Evolutionary conservation across 1,139 yeast genomes (phyloP).

Genomic region (Yamadazyma friedrichii): DNA sequence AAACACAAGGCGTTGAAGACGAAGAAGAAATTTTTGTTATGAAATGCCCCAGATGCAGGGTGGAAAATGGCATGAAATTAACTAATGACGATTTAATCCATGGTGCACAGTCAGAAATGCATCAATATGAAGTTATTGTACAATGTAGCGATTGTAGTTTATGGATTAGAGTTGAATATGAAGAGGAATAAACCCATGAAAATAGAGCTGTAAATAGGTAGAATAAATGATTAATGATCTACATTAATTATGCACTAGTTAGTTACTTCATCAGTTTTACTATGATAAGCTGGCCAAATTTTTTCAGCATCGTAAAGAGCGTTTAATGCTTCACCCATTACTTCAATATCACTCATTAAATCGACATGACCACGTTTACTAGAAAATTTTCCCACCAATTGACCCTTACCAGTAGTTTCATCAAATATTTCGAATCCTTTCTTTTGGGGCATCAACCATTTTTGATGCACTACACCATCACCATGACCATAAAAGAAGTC

Average conservation of each 20-base stretch:
- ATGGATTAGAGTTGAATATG: constrained; percentile 76
- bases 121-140: constrained; percentile 65
- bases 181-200: constrained; percentile 24
- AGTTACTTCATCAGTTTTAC: background rate
- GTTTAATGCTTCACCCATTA: constrained; percentile 67
- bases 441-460: constrained; percentile 76
- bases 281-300: constrained; percentile 22
- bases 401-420: constrained; percentile 34
- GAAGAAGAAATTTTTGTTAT: constrained; percentile 39
- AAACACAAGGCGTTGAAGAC: constrained; percentile 9
- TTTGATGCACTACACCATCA: constrained; percentile 87
- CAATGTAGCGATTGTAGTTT: constrained; percentile 82
- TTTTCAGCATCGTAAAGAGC: constrained; percentile 59
- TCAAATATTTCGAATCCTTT: constrained; percentile 55
- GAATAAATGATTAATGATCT: background rate
- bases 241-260: too few relatives aligned
- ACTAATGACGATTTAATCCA: constrained; percentile 59
- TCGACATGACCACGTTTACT: constrained; percentile 76
- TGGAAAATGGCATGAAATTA: constrained; percentile 51
- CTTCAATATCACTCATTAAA: constrained; percentile 68
- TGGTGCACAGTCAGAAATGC: constrained; percentile 50
- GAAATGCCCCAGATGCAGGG: constrained; percentile 75
- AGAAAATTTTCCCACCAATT: constrained; percentile 65
- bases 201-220: too few relatives aligned
- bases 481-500: constrained; percentile 86